phyloP scores from a whole-genome alignment of 2,329 filamentous ascomycete species.

The Capronia coronata region DNA sequence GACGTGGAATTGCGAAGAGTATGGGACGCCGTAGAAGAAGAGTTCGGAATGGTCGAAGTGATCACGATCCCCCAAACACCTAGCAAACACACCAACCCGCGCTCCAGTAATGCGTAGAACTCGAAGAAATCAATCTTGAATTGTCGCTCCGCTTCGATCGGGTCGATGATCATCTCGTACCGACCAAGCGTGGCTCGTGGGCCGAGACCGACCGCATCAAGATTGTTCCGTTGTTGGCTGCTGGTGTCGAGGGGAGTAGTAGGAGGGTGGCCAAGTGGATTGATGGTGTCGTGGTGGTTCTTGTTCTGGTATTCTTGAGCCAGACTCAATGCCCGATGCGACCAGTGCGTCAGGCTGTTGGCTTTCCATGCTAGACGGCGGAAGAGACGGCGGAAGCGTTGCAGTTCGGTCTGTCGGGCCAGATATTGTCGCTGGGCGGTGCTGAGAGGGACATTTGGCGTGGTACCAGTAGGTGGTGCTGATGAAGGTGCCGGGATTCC shows the following conservation, averaged over 20 bases:
- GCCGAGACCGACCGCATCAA: neutral
- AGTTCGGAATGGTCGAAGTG: slow-evolving; percentile 28
- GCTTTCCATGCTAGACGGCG: slow-evolving; percentile 23
- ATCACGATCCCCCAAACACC: slow-evolving; percentile 56
- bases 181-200: slow-evolving; percentile 14
- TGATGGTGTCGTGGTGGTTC: neutral
- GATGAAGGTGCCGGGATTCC: too few relatives aligned
- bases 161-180: slow-evolving; percentile 21
- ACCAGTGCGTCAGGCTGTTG: slow-evolving; percentile 24
- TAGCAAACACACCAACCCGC: slow-evolving; percentile 62
- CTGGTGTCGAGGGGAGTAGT: too few relatives aligned
- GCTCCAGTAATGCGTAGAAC: slow-evolving; percentile 66
- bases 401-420: slow-evolving; percentile 13
- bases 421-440: slow-evolving; percentile 17
- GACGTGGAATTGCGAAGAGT: too few relatives aligned
- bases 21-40: neutral
- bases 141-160: slow-evolving; percentile 52
- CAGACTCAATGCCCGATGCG: slow-evolving; percentile 20
- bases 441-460: neutral
- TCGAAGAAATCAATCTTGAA: slow-evolving; percentile 76
- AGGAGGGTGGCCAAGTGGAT: too few relatives aligned
- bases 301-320: slow-evolving; percentile 18
- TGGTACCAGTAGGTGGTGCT: neutral
- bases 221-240: neutral
- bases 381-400: slow-evolving; percentile 22